Evolutionary conservation across 2,329 filamentous ascomycete species (phyloP).

Genomic region (Lecanosticta acicola): DNA sequence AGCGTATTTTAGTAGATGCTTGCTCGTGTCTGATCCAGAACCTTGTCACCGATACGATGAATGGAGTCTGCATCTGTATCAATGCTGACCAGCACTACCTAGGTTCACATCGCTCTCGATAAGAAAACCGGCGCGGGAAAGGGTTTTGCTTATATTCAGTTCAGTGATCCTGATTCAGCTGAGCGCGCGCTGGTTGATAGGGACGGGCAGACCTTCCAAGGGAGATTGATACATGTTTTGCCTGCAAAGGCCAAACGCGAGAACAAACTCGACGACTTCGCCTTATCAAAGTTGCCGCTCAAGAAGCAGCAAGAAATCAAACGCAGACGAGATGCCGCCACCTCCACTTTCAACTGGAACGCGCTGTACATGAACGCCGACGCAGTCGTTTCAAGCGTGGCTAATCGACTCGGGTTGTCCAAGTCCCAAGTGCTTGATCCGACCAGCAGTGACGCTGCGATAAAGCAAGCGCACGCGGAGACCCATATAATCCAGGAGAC

Average conservation of each 20-base stretch:
- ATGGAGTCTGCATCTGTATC: background rate
- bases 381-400: constrained; percentile 85
- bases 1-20: constrained; percentile 99
- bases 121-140: constrained; percentile 66
- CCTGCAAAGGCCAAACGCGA: constrained; percentile 78
- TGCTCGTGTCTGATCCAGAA: constrained; percentile 58
- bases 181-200: constrained; percentile 71
- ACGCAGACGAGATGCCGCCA: constrained; percentile 73
- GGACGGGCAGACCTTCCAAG: constrained; percentile 86
- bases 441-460: constrained; percentile 87
- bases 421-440: constrained; percentile 92
- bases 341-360: constrained; percentile 90
- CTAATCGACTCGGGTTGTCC: constrained; percentile 76
- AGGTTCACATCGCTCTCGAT: constrained; percentile 84
- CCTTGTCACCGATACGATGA: background rate
- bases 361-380: constrained; percentile 97
- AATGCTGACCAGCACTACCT: constrained; percentile 10
- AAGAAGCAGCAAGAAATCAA: constrained; percentile 92
- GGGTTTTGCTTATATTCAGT: constrained; percentile 86
- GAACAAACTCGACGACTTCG: constrained; percentile 77
- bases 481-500: constrained; percentile 95
- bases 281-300: constrained; percentile 81
- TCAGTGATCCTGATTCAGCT: constrained; percentile 64
- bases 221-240: constrained; percentile 83
- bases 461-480: constrained; percentile 95